Evolutionary conservation across 768 basidiomycete species (phyloP).

Genomic region (Mycena alexandri): DNA sequence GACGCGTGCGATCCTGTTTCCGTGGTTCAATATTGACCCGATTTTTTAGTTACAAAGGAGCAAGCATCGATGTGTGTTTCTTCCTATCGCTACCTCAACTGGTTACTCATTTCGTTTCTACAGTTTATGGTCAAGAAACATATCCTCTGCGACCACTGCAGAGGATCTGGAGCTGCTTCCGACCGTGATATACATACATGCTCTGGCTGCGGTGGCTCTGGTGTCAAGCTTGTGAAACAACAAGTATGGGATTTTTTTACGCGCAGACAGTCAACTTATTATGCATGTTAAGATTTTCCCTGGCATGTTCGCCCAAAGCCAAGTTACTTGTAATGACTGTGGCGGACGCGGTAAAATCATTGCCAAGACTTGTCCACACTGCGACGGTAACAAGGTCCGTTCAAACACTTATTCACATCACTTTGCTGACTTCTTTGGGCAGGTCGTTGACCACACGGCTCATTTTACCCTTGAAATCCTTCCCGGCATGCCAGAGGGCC

Average conservation of each 20-base stretch:
- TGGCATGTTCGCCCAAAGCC: slow-evolving; percentile 94
- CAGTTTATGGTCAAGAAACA: slow-evolving; percentile 95
- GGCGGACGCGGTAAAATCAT: slow-evolving; percentile 87
- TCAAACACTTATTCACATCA: not conserved
- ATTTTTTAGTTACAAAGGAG: slow-evolving; percentile 78
- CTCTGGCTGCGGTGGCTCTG: slow-evolving; percentile 83
- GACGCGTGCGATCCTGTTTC: slow-evolving; percentile 14
- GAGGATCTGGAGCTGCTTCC: slow-evolving; percentile 94
- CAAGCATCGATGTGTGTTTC: slow-evolving; percentile 80
- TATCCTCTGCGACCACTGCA: slow-evolving; percentile 96
- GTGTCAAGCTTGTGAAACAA: slow-evolving; percentile 87
- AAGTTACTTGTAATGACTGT: slow-evolving; percentile 87
- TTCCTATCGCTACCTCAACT: slow-evolving; percentile 37
- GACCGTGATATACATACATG: slow-evolving; percentile 92
- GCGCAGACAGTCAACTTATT: not conserved
- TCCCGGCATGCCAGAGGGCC: slow-evolving; percentile 92
- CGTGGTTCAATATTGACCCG: slow-evolving; percentile 9
- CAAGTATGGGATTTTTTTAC: slow-evolving; percentile 58
- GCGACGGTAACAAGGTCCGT: slow-evolving; percentile 73
- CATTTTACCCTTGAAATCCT: slow-evolving; percentile 89
- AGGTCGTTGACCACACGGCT: slow-evolving; percentile 80
- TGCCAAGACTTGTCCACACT: slow-evolving; percentile 83
- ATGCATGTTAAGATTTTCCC: slow-evolving; percentile 78
- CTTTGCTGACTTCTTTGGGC: not conserved
- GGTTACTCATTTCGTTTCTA: slow-evolving; percentile 22